Base-by-base conservation (phyloP, 768 basidiomycete genomes). In the Tephrocybe sp. region DNA sequence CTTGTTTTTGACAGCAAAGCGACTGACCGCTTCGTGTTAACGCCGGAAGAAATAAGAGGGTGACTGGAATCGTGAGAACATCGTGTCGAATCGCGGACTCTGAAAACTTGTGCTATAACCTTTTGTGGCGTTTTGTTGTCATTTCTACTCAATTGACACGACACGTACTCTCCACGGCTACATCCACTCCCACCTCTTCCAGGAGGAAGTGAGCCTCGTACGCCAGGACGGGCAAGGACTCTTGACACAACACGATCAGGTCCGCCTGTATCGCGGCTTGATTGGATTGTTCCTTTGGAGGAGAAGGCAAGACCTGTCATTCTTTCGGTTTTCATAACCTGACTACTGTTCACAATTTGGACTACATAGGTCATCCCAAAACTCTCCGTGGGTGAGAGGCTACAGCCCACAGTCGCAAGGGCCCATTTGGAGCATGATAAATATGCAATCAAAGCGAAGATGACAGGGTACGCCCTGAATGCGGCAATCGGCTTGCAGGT, bases 401-500 rank as follows among this genome's bases (percentile, higher is more conserved):
- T 89, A 9, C 44, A 69, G 22, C 80, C 82, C 3, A 88, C 84
- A 0, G 62, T 87, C 4, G 57, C 68, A 0, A 62, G 67, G 9
- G 86, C 87, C 0, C 57, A 60, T 8, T 8, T 18, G 0, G 78
- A 84, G 56, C 72, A 73, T 39, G 63, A 65, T 22, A 82, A 77
- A 44, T 81, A 73, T 51, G 69, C 71, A 0, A 40, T 56, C 21
- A 79, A 77, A 64, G 83, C 80, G 54, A 62, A 57, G 56, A 54
- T 68, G 51, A 72, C 68, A 15, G 72, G 68, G 1, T 74, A 57
- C 30, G 50, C 65, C 6, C 58, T 72, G 31, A 75, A 79, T 54
- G 54, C 70, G 15, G 84, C 84, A 1, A 87, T 87, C 21, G 78
- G 74, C 6, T 41, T 84, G 37, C 87, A 89, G 58, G 81, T 89